Evolutionary conservation across 2,329 filamentous ascomycete species (phyloP).

Genomic region (Drechmeria coniospora): DNA sequence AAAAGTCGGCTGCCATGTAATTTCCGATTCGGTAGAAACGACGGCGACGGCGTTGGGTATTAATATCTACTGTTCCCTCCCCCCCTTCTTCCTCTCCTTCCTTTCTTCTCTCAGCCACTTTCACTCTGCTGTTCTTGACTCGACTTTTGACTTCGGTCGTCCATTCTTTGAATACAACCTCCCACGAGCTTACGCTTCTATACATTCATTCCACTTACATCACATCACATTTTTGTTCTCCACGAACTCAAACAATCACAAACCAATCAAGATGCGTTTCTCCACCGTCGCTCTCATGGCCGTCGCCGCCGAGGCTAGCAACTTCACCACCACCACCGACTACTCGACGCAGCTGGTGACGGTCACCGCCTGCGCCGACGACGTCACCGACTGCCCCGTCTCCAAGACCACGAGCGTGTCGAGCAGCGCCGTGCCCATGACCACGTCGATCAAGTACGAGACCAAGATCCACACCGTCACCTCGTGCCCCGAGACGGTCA

Average conservation of each 20-base stretch:
- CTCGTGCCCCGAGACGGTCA: slow-evolving; percentile 42
- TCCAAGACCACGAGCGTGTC: slow-evolving; percentile 21
- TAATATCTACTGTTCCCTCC: slow-evolving; percentile 23
- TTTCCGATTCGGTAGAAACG: too few relatives aligned
- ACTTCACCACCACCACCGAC: slow-evolving; percentile 24
- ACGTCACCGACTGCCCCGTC: slow-evolving; percentile 46
- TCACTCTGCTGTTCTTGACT: slow-evolving; percentile 24
- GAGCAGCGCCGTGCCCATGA: slow-evolving; percentile 24
- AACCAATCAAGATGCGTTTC: slow-evolving; percentile 47
- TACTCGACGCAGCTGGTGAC: slow-evolving; percentile 44
- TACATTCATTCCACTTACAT: slow-evolving; percentile 11
- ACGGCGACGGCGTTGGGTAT: slow-evolving; percentile 22
- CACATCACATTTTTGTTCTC: slow-evolving; percentile 16
- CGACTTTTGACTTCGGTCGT: slow-evolving; percentile 41
- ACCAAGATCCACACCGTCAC: slow-evolving; percentile 47
- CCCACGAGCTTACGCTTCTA: slow-evolving; percentile 18
- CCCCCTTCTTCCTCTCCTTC: slow-evolving; percentile 13
- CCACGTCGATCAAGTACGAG: slow-evolving; percentile 39
- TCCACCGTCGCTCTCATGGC: slow-evolving; percentile 30
- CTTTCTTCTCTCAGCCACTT: slow-evolving; percentile 28
- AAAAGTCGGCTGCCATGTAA: slow-evolving; percentile 5
- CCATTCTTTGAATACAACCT: slow-evolving; percentile 31
- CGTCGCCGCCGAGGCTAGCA: slow-evolving; percentile 15
- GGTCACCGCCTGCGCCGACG: slow-evolving; percentile 44
- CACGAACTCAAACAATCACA: slow-evolving; percentile 11